These are phyloP conservation scores for Rhodotorula sphaerocarpa DNA, from an alignment of 768 basidiomycete genomes.

Conservation along the genomic window DNA sequence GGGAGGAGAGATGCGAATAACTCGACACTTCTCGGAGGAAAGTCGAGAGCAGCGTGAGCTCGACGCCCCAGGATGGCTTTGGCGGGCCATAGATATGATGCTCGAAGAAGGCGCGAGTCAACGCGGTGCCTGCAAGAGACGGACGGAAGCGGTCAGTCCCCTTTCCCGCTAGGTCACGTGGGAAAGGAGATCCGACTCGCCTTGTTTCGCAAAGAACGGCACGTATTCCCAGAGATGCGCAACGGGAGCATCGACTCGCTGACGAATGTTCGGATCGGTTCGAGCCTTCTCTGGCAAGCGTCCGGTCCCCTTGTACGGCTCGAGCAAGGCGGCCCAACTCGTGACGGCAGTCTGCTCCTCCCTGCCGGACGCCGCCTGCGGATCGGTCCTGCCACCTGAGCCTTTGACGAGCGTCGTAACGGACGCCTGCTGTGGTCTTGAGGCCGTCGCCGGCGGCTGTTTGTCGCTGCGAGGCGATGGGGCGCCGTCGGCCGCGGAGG, in stretches of 20 bases:
- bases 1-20: conserved; percentile 74
- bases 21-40: conserved; percentile 75
- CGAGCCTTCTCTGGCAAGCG: conserved; percentile 23
- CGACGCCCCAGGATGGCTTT: conserved; percentile 83
- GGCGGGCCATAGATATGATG: conserved; percentile 81
- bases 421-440: no score
- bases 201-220: conserved; percentile 36
- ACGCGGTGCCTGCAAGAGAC: conserved; percentile 43
- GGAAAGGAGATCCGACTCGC: conserved; percentile 13
- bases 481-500: no score
- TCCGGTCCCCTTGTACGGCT: conserved; percentile 21
- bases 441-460: no score
- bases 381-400: conserved; percentile 11
- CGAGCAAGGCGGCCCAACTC: conserved; percentile 26
- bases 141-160: background rate
- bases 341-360: conserved; percentile 7
- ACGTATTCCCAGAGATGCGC: conserved; percentile 34
- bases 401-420: background rate
- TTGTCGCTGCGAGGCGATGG: no score
- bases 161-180: background rate
- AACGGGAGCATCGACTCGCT: conserved; percentile 4
- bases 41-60: conserved; percentile 68
- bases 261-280: conserved; percentile 19
- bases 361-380: background rate
- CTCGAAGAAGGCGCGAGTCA: conserved; percentile 61